Evolutionary conservation across 495 filamentous ascomycete species (phyloP).

Genomic region (Aspergillus mulundensis): DNA sequence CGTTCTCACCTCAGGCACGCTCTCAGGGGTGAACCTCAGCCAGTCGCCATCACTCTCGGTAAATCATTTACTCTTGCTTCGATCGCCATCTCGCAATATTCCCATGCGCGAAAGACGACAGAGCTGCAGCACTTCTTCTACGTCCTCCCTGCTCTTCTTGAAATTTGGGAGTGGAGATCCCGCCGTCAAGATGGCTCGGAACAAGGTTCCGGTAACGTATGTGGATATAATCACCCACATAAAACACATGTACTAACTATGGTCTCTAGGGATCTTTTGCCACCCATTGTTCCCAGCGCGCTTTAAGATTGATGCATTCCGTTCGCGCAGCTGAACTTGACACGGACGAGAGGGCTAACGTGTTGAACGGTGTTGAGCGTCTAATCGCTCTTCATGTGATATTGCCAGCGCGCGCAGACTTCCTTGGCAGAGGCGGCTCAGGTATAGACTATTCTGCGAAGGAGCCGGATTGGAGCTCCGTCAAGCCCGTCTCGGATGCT

Average conservation of each 20-base stretch:
- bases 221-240: too few species aligned
- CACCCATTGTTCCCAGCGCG: slow-evolving; percentile 36
- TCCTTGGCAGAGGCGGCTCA: slow-evolving; percentile 41
- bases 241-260: slow-evolving; percentile 15
- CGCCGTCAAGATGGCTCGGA: slow-evolving; percentile 34
- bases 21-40: slow-evolving; percentile 43
- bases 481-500: slow-evolving; percentile 41
- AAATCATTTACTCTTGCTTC: slow-evolving; percentile 35
- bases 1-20: slow-evolving; percentile 52
- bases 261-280: slow-evolving; percentile 32
- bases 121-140: slow-evolving; percentile 41
- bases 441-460: slow-evolving; percentile 44
- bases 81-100: slow-evolving; percentile 31
- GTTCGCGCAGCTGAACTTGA: slow-evolving; percentile 31
- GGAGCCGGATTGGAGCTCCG: slow-evolving; percentile 43
- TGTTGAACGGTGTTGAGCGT: slow-evolving; percentile 50
- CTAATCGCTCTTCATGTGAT: slow-evolving; percentile 68
- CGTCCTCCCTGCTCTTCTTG: slow-evolving; percentile 35
- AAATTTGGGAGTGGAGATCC: slow-evolving; percentile 46
- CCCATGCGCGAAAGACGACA: slow-evolving; percentile 31
- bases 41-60: slow-evolving; percentile 45
- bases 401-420: slow-evolving; percentile 57
- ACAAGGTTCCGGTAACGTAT: slow-evolving; percentile 41
- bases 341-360: slow-evolving; percentile 35
- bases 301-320: slow-evolving; percentile 36